Conservation (phyloP, 345 rosid genomes). For the Litchi chinensis region DNA sequence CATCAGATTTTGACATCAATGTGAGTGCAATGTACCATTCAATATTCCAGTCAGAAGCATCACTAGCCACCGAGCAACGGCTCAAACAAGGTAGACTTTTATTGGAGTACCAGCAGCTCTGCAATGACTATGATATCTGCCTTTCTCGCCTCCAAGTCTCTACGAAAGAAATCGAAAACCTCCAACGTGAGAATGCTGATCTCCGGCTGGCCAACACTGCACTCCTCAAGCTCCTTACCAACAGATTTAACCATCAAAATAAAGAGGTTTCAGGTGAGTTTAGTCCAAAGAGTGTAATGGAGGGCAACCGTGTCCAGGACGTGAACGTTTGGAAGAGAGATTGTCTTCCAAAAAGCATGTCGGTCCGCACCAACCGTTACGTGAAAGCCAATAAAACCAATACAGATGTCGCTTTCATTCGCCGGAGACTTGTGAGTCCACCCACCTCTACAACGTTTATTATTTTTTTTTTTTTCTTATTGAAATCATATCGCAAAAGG, state of each 20-base stretch:
- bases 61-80: background rate
- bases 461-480: too few relatives aligned
- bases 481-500: too few relatives aligned
- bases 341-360: too few relatives aligned
- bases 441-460: constrained; percentile 19
- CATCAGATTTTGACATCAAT: background rate
- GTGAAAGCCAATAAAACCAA: constrained; percentile 34
- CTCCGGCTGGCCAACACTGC: background rate
- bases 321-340: background rate
- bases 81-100: background rate
- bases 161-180: background rate
- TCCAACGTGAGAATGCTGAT: background rate
- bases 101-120: background rate
- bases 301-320: background rate
- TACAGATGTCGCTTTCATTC: constrained; percentile 26
- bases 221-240: background rate
- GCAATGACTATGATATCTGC: background rate
- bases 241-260: background rate
- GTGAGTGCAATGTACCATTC: too few relatives aligned
- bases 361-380: background rate
- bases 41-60: background rate
- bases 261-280: background rate
- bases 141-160: background rate
- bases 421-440: constrained; percentile 27
- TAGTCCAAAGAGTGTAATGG: background rate